phyloP scores from a whole-genome alignment of 1,284 basidiomycete genomes.

The Cutaneotrichosporon mucoides region DNA sequence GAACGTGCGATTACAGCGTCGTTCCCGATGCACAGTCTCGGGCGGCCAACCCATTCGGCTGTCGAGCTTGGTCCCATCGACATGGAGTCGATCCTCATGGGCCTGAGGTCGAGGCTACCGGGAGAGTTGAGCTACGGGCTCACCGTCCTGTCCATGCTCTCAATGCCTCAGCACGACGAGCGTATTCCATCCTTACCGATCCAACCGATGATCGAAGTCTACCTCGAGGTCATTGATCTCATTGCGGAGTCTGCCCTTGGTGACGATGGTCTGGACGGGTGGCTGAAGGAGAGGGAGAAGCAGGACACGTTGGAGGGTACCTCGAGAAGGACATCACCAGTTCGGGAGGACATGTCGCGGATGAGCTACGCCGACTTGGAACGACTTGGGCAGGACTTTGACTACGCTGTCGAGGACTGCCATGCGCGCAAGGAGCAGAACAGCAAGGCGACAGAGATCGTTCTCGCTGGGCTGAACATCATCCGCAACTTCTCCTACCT shows the following conservation, averaged over 20 bases:
- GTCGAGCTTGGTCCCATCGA: slow-evolving; percentile 61
- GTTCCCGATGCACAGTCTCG: slow-evolving; percentile 58
- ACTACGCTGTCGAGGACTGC: slow-evolving; percentile 60
- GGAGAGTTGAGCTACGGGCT: slow-evolving; percentile 84
- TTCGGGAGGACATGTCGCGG: slow-evolving; percentile 59
- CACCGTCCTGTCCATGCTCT: slow-evolving; percentile 78
- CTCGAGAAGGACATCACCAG: background rate
- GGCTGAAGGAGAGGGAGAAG: slow-evolving; percentile 17
- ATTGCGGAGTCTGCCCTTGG: slow-evolving; percentile 75
- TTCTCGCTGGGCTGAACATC: slow-evolving; percentile 72
- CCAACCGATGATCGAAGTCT: slow-evolving; percentile 69
- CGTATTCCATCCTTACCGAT: slow-evolving; percentile 63
- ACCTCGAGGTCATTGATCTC: slow-evolving; percentile 83
- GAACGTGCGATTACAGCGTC: slow-evolving; percentile 60
- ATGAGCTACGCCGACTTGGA: slow-evolving; percentile 82
- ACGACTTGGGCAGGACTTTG: slow-evolving; percentile 77
- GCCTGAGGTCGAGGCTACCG: slow-evolving; percentile 76
- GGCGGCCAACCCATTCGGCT: slow-evolving; percentile 61
- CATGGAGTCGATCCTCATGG: slow-evolving; percentile 83
- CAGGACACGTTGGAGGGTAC: background rate
- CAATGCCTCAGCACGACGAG: slow-evolving; percentile 50
- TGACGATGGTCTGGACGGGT: slow-evolving; percentile 53
- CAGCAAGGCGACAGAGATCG: slow-evolving; percentile 53
- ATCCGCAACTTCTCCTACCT: slow-evolving; percentile 78
- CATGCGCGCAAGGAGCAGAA: slow-evolving; percentile 35